phyloP scores from a whole-genome alignment of 306 rosid genomes.

The Corylus heterophylla region DNA sequence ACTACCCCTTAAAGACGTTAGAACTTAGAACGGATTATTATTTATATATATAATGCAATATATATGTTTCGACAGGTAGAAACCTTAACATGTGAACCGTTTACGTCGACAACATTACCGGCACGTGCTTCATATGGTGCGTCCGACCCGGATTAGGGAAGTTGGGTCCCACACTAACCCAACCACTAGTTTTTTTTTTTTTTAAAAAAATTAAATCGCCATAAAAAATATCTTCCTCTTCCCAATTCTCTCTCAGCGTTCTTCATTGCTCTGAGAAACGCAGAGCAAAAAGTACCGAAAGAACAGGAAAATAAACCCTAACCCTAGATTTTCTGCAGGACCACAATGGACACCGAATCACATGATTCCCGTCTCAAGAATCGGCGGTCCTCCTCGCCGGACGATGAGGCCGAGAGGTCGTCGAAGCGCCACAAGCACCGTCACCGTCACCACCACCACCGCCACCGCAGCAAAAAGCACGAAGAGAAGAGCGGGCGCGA shows the following conservation, averaged over 20 bases:
- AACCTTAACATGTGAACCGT: neutral
- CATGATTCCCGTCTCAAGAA: constrained; percentile 66
- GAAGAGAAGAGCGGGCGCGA: constrained; percentile 44
- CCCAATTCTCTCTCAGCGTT: neutral
- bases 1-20: too few relatives aligned
- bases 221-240: neutral
- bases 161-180: too few relatives aligned
- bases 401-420: constrained; percentile 51
- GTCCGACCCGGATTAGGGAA: too few relatives aligned
- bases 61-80: too few relatives aligned
- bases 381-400: constrained; percentile 57
- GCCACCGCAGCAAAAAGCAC: constrained; percentile 58
- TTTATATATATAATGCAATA: too few relatives aligned
- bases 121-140: neutral
- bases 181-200: too few relatives aligned
- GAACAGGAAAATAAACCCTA: constrained; percentile 30
- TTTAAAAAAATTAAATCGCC: too few relatives aligned
- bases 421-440: constrained; percentile 90
- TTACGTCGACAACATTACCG: too few relatives aligned
- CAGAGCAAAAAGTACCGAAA: neutral
- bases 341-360: constrained; percentile 61
- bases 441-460: constrained; percentile 55
- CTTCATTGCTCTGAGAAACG: neutral
- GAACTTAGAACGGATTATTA: too few relatives aligned
- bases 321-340: constrained; percentile 43